phyloP scores from a whole-genome alignment of 2,329 filamentous ascomycete species.

The Fusarium humuli region DNA sequence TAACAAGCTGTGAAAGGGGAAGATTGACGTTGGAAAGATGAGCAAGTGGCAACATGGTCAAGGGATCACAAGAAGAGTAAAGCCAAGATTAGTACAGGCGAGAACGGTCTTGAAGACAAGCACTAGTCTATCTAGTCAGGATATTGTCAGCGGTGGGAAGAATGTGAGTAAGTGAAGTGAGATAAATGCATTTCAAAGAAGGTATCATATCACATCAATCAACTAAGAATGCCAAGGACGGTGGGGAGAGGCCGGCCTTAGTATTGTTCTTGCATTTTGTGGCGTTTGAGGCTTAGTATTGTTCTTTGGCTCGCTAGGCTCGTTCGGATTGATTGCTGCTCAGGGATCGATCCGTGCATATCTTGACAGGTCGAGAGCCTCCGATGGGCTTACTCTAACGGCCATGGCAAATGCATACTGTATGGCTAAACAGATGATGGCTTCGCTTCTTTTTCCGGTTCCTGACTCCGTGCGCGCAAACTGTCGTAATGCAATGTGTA shows the following conservation, averaged over 20 bases:
- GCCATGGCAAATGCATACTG: background rate
- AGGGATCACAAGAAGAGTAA: constrained; percentile 29
- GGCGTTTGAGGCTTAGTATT: constrained; percentile 50
- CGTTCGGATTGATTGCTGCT: constrained; percentile 9
- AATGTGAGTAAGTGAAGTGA: constrained; percentile 37
- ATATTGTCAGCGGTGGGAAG: constrained; percentile 40
- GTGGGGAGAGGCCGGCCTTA: constrained; percentile 41
- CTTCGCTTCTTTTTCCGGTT: constrained; percentile 29
- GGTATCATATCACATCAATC: constrained; percentile 27
- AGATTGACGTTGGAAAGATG: constrained; percentile 7
- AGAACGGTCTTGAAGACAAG: constrained; percentile 24
- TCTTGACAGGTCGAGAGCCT: constrained; percentile 36
- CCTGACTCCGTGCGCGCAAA: constrained; percentile 31
- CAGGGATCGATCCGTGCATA: constrained; percentile 32
- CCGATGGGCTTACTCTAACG: constrained; percentile 13
- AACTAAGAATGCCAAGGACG: constrained; percentile 27
- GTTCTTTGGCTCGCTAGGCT: constrained; percentile 43
- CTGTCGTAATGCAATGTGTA: constrained; percentile 7
- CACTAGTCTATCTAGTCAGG: constrained; percentile 21
- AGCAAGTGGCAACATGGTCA: constrained; percentile 34
- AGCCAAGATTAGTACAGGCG: constrained; percentile 12
- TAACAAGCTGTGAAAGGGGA: constrained; percentile 4
- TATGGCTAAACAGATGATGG: constrained; percentile 1
- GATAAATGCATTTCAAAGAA: constrained; percentile 29
- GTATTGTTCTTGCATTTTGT: constrained; percentile 51